A percentile compares a stretch with the other conserved stretches of the same genome.
phyloP scores from a whole-genome alignment of 805 yeast species.

The Nakazawaea wyomingensis region DNA sequence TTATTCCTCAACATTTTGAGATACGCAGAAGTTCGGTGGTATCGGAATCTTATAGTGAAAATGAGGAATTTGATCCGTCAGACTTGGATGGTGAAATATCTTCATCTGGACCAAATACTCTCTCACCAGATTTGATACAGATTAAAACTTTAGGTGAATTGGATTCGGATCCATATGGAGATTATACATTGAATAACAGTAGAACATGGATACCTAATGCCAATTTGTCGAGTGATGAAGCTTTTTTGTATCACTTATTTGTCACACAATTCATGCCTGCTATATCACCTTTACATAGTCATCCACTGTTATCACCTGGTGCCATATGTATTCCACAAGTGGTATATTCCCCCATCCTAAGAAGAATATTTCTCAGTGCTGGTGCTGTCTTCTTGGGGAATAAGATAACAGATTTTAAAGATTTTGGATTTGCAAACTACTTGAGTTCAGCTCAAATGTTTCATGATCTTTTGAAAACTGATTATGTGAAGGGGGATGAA shows the following conservation, averaged over 20 bases:
- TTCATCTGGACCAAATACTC: too few relatives aligned
- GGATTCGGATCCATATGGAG: constrained; percentile 8
- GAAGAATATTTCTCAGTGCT: constrained; percentile 32
- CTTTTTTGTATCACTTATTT: constrained; percentile 14
- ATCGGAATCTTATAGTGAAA: not conserved
- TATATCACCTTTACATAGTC: constrained; percentile 16
- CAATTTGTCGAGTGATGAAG: constrained; percentile 13
- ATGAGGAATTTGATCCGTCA: not conserved
- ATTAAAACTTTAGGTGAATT: not conserved
- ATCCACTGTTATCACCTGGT: constrained; percentile 33
- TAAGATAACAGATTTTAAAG: constrained; percentile 23
- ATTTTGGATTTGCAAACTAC: constrained; percentile 20
- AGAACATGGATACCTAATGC: constrained; percentile 16
- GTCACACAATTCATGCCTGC: constrained; percentile 12
- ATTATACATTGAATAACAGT: constrained; percentile 3
- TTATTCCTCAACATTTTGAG: not conserved
- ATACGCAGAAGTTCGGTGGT: not conserved
- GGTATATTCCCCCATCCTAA: constrained; percentile 23
- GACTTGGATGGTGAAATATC: not conserved
- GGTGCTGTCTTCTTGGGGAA: constrained; percentile 35
- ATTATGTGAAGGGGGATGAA: constrained; percentile 25
- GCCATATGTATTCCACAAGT: constrained; percentile 36
- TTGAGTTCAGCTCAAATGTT: constrained; percentile 20
- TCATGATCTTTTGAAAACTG: constrained; percentile 17
- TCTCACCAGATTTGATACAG: constrained; percentile 1